Percentiles rank a stretch among this genome's conserved stretches.
Evolutionary conservation across 768 basidiomycete species (phyloP).

Genomic region (Gymnopilus dilepis): DNA sequence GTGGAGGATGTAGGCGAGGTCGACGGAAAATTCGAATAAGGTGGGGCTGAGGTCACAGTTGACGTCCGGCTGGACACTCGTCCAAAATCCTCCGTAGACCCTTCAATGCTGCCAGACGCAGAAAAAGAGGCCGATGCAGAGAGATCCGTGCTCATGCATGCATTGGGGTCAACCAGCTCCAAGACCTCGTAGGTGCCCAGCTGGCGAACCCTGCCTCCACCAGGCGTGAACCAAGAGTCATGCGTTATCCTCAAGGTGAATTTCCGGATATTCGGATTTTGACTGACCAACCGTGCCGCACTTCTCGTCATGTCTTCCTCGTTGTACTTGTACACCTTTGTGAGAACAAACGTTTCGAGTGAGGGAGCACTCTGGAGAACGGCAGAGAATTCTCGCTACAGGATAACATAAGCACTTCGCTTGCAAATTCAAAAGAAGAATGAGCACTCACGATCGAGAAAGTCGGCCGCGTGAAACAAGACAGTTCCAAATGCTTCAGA

Average conservation of each 20-base stretch:
- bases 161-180: constrained; percentile 1
- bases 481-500: constrained; percentile 37
- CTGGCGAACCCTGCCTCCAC: constrained; percentile 36
- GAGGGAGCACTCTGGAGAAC: constrained; percentile 33
- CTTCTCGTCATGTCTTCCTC: constrained; percentile 40
- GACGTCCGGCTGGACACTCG: constrained; percentile 11
- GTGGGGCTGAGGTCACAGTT: background rate
- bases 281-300: constrained; percentile 34
- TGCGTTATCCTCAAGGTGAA: constrained; percentile 39
- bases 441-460: constrained; percentile 38
- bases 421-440: constrained; percentile 1
- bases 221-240: constrained; percentile 42
- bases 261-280: constrained; percentile 36
- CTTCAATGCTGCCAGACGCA: background rate
- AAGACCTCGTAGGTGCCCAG: constrained; percentile 38
- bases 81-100: constrained; percentile 9
- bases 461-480: constrained; percentile 42
- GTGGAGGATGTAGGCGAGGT: background rate
- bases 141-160: no score
- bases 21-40: constrained; percentile 1
- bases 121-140: background rate
- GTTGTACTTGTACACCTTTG: constrained; percentile 40
- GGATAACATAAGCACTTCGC: background rate
- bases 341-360: constrained; percentile 39
- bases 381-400: constrained; percentile 38